phyloP scores from a whole-genome alignment of 352 stramenopile genomes.

The Globisporangium cederbergense region DNA sequence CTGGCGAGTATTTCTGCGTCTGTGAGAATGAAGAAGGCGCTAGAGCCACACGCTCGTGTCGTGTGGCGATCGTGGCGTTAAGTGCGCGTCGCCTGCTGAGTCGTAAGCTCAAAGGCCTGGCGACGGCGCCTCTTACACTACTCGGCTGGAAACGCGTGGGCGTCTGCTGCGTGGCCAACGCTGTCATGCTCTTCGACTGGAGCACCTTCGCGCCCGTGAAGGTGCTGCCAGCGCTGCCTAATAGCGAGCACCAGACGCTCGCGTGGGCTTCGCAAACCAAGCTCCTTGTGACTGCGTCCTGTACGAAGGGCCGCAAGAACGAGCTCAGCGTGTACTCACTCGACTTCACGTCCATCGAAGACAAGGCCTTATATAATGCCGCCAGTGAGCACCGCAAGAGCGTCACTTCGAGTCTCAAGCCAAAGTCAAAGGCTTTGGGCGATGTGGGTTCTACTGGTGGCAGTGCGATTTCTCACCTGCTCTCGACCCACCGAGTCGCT shows the following conservation, averaged over 20 bases:
- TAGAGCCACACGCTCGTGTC: slow-evolving; percentile 27
- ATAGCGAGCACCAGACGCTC: slow-evolving; percentile 19
- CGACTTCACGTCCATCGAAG: slow-evolving; percentile 4
- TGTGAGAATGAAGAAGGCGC: slow-evolving; percentile 63
- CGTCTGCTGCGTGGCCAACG: slow-evolving; percentile 18
- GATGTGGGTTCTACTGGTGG: neutral
- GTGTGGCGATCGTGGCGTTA: slow-evolving; percentile 31
- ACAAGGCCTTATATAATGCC: neutral
- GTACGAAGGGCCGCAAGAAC: slow-evolving; percentile 3
- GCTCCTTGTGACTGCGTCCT: slow-evolving; percentile 23
- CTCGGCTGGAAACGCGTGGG: slow-evolving; percentile 17
- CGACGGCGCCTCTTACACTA: slow-evolving; percentile 21
- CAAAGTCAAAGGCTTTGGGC: slow-evolving; percentile 6
- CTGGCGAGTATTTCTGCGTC: slow-evolving; percentile 55
- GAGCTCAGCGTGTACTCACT: slow-evolving; percentile 30
- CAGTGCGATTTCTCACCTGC: slow-evolving; percentile 2
- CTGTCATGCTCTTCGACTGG: slow-evolving; percentile 22
- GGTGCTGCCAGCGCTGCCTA: slow-evolving; percentile 6
- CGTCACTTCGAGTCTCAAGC: neutral
- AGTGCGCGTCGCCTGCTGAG: slow-evolving; percentile 18
- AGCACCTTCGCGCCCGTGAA: slow-evolving; percentile 19
- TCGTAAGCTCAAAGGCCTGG: slow-evolving; percentile 26
- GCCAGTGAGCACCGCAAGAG: neutral
- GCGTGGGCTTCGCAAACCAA: slow-evolving; percentile 16
- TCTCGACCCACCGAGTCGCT: slow-evolving; percentile 7